Conservation (phyloP, 2,329 filamentous ascomycete species). For the Tolypocladium ovalisporum region DNA sequence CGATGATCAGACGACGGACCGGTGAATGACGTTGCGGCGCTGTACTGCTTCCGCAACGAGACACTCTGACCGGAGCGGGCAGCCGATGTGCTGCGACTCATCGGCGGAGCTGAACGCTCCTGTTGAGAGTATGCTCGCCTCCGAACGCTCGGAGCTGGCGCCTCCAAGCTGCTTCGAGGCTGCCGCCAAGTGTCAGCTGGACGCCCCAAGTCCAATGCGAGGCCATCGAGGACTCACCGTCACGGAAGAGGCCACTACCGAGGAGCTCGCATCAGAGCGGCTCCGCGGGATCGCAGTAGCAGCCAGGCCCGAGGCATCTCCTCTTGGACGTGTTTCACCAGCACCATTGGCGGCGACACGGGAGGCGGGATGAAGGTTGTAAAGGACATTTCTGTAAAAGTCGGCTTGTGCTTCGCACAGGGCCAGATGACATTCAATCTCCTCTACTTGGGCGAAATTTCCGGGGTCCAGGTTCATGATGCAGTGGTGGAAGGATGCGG, state of each 20-base stretch:
- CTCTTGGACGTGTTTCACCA: background rate
- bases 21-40: slow-evolving; percentile 19
- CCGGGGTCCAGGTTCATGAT: background rate
- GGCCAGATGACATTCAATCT: slow-evolving; percentile 1
- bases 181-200: background rate
- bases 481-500: background rate
- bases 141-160: slow-evolving; percentile 8
- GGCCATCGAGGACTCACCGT: slow-evolving; percentile 1
- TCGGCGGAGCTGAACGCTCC: slow-evolving; percentile 21
- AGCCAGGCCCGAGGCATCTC: background rate
- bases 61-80: slow-evolving; percentile 27
- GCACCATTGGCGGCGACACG: background rate
- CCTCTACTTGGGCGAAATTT: background rate
- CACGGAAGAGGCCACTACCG: background rate
- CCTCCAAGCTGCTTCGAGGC: slow-evolving; percentile 1
- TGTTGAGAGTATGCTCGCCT: slow-evolving; percentile 17
- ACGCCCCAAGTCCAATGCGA: too few species aligned
- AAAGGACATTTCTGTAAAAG: background rate
- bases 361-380: background rate
- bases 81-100: slow-evolving; percentile 33
- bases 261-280: background rate
- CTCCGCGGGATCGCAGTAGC: background rate
- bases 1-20: slow-evolving; percentile 15
- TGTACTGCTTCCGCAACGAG: slow-evolving; percentile 9
- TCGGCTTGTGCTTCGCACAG: background rate